Percentiles rank a stretch among this genome's conserved stretches.
phyloP scores from a whole-genome alignment of 2,329 filamentous ascomycete species.

The Drechslerella stenobrocha region DNA sequence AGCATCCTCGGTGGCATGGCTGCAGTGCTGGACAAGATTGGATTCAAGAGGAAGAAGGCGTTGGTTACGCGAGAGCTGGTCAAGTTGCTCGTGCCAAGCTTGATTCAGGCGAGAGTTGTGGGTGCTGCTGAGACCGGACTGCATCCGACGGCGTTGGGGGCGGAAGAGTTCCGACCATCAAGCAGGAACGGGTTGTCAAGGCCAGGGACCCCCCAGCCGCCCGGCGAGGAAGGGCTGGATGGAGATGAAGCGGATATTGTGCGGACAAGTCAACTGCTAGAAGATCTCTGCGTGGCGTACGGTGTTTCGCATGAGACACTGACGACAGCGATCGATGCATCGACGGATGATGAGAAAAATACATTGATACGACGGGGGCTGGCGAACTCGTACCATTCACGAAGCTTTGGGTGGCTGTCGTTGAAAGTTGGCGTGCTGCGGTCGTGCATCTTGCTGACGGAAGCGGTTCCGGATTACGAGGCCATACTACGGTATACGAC shows the following conservation, averaged over 20 bases:
- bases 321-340: conserved; percentile 13
- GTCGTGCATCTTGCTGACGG: conserved; percentile 89
- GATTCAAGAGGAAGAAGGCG: conserved; percentile 84
- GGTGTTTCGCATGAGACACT: conserved; percentile 60
- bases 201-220: conserved; percentile 58
- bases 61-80: conserved; percentile 86
- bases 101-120: conserved; percentile 87
- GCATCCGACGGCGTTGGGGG: conserved; percentile 72
- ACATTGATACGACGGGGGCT: conserved; percentile 58
- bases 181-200: conserved; percentile 56
- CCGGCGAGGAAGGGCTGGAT: conserved; percentile 62
- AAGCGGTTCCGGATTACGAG: conserved; percentile 87
- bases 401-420: conserved; percentile 71
- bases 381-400: conserved; percentile 51
- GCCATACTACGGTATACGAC: conserved; percentile 88
- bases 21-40: conserved; percentile 77
- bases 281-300: conserved; percentile 66
- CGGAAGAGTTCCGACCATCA: conserved; percentile 69
- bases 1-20: conserved; percentile 83
- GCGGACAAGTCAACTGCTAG: conserved; percentile 66
- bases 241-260: conserved; percentile 68
- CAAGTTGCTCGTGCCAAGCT: conserved; percentile 75
- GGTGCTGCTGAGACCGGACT: conserved; percentile 96
- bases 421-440: conserved; percentile 85
- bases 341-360: conserved; percentile 56